Percentiles rank a stretch among this genome's conserved stretches.
phyloP scores from a whole-genome alignment of 768 basidiomycete species.

The Leccinum ochraceum region DNA sequence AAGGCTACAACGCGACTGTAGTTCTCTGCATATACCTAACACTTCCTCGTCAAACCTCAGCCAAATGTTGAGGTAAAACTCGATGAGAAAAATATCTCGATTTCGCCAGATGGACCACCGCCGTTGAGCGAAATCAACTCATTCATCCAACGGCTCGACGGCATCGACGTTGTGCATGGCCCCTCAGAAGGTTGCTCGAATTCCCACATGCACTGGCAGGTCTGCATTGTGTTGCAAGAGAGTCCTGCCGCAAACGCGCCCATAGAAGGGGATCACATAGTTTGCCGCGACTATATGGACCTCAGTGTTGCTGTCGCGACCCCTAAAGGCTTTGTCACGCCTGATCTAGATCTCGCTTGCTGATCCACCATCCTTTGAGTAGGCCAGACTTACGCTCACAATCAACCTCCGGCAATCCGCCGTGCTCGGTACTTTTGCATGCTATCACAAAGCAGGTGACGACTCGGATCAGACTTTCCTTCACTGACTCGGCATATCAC shows the following conservation, averaged over 20 bases:
- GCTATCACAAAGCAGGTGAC: too few relatives aligned
- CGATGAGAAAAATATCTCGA: too few relatives aligned
- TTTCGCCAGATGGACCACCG: conserved; percentile 30
- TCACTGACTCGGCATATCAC: too few relatives aligned
- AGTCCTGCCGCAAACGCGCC: conserved; percentile 71
- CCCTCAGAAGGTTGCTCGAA: conserved; percentile 61
- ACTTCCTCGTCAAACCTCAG: too few relatives aligned
- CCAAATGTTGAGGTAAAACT: too few relatives aligned
- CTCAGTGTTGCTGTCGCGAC: conserved; percentile 95
- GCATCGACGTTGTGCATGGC: conserved; percentile 73
- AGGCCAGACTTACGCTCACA: too few relatives aligned
- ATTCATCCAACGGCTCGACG: conserved; percentile 61
- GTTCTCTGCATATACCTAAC: neutral
- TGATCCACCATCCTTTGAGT: too few relatives aligned
- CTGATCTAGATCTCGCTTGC: conserved; percentile 27
- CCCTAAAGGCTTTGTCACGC: conserved; percentile 96
- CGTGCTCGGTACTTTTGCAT: too few relatives aligned
- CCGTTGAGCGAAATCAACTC: conserved; percentile 74
- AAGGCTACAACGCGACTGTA: conserved; percentile 29
- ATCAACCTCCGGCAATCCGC: too few relatives aligned
- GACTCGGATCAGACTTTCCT: too few relatives aligned
- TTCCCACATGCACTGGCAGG: too few relatives aligned
- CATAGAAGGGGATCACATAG: conserved; percentile 92
- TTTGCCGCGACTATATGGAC: conserved; percentile 91
- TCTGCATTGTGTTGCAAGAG: conserved; percentile 47